Percentiles rank a stretch among this genome's conserved stretches.
Evolutionary conservation across 139 green algal species (phyloP).

Genomic region (Spirogloea muscicola): DNA sequence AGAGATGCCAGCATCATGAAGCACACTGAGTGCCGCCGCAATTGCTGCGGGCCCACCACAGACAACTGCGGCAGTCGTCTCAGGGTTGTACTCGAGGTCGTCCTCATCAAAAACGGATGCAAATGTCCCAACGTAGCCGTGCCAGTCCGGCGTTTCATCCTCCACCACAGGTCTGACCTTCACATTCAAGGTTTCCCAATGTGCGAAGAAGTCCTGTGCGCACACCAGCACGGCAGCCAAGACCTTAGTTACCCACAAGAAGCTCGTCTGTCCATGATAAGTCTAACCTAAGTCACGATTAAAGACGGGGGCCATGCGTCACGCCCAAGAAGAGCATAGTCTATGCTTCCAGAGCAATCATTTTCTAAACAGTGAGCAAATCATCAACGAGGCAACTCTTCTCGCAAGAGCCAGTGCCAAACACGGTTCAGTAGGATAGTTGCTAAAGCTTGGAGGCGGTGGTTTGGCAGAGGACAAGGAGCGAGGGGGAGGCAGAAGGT

Average conservation of each 20-base stretch:
- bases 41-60: constrained; percentile 5
- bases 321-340: too few species aligned
- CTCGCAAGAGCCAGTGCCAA: background rate
- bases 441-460: background rate
- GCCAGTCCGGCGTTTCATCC: constrained; percentile 21
- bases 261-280: background rate
- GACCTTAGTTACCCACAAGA: background rate
- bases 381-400: background rate
- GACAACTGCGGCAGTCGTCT: constrained; percentile 35
- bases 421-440: background rate
- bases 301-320: background rate
- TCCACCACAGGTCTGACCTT: constrained; percentile 40
- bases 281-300: too few species aligned
- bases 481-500: background rate
- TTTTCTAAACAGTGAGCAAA: too few species aligned
- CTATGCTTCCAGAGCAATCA: too few species aligned
- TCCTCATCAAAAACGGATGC: constrained; percentile 39
- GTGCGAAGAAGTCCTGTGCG: constrained; percentile 18
- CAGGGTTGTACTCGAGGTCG: constrained; percentile 46
- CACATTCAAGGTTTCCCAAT: constrained; percentile 32
- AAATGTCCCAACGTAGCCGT: constrained; percentile 36
- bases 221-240: background rate
- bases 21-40: constrained; percentile 5
- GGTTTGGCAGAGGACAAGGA: background rate
- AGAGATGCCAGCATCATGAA: constrained; percentile 29